Percentiles rank a stretch among this genome's conserved stretches.
Evolutionary conservation across 345 rosid genomes (phyloP).

Genomic region (Lepidium africanum): DNA sequence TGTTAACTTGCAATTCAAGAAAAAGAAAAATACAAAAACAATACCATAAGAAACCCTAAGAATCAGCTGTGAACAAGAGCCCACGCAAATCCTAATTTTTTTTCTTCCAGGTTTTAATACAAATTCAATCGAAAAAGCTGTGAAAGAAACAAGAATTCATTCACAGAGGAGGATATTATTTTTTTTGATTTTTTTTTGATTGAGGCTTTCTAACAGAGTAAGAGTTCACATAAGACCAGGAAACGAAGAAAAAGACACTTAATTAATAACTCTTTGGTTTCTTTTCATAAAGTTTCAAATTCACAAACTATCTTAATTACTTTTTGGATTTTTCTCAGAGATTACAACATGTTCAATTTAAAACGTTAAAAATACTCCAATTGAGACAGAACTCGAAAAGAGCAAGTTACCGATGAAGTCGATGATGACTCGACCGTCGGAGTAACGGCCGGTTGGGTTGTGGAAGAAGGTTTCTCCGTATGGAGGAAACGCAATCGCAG

Average conservation of each 20-base stretch:
- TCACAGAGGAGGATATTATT: too few species aligned
- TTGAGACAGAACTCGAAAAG: background rate
- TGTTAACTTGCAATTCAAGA: background rate
- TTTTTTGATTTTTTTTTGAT: too few species aligned
- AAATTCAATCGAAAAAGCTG: background rate
- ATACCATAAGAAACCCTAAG: too few species aligned
- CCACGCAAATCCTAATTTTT: too few species aligned
- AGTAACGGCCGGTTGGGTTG: slow-evolving; percentile 37
- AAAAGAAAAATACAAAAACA: background rate
- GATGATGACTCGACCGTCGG: slow-evolving; percentile 39
- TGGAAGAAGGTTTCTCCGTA: slow-evolving; percentile 41
- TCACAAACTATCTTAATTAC: too few species aligned
- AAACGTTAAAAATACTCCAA: too few species aligned
- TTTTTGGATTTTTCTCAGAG: background rate
- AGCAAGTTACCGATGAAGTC: slow-evolving; percentile 11
- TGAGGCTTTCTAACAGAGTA: too few species aligned
- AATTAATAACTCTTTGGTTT: too few species aligned
- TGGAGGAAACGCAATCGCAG: slow-evolving; percentile 34
- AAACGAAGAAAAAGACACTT: too few species aligned
- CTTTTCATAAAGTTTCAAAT: too few species aligned
- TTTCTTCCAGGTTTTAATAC: too few species aligned
- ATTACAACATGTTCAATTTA: background rate
- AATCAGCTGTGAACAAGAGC: background rate
- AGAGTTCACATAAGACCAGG: too few species aligned
- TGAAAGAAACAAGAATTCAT: background rate